These are phyloP conservation scores for Setaria italica DNA, from an alignment of 202 grass and related monocot genomes.

Conservation along the genomic window DNA sequence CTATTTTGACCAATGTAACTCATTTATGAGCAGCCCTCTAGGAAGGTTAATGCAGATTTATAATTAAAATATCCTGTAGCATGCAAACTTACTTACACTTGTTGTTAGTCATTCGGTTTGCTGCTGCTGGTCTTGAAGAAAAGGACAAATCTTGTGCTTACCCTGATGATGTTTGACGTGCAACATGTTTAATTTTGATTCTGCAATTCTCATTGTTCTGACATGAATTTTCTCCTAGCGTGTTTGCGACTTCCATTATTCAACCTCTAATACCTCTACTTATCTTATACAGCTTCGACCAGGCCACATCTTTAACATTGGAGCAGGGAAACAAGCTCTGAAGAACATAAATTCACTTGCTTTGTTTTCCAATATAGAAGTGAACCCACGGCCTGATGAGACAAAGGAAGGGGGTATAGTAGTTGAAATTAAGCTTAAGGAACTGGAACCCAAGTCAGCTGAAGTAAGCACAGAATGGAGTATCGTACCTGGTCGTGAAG, in stretches of 20 bases:
- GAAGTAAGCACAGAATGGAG: slow-evolving; percentile 99
- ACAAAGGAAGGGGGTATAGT: slow-evolving; percentile 94
- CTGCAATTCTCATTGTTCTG: slow-evolving; percentile 8
- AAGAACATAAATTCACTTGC: slow-evolving; percentile 97
- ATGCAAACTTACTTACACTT: neutral
- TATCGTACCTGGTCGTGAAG: slow-evolving; percentile 93
- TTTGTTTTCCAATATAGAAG: slow-evolving; percentile 97
- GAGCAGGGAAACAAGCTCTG: slow-evolving; percentile 95
- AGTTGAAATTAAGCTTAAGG: slow-evolving; percentile 98
- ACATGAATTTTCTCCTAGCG: slow-evolving; percentile 28
- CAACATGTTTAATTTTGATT: slow-evolving; percentile 12
- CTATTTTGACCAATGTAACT: slow-evolving; percentile 1
- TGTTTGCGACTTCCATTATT: slow-evolving; percentile 10
- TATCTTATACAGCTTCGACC: slow-evolving; percentile 68
- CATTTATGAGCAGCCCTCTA: neutral
- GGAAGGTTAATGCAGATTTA: neutral
- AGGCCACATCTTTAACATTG: slow-evolving; percentile 96
- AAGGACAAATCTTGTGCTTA: slow-evolving; percentile 11
- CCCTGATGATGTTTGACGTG: neutral
- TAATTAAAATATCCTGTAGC: slow-evolving; percentile 20
- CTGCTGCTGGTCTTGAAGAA: slow-evolving; percentile 22
- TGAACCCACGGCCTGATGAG: slow-evolving; percentile 89
- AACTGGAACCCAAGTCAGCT: slow-evolving; percentile 94
- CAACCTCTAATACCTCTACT: slow-evolving; percentile 22
- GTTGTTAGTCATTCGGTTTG: neutral